phyloP scores from a whole-genome alignment of 2,329 filamentous ascomycete species.

The Lecanicillium sp. region DNA sequence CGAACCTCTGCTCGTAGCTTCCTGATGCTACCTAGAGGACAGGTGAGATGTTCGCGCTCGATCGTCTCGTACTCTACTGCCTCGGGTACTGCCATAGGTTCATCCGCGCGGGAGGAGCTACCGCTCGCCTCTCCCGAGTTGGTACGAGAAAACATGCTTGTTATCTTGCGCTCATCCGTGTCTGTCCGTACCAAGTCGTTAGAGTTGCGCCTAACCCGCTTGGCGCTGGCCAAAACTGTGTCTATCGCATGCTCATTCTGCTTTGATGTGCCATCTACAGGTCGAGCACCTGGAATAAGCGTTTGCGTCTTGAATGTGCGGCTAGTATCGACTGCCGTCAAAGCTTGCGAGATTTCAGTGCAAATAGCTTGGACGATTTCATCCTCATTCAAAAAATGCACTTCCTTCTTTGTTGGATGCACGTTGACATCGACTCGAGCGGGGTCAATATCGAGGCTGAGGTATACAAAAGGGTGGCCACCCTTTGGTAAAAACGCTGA shows the following conservation, averaged over 20 bases:
- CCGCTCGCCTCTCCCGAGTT: slow-evolving; percentile 24
- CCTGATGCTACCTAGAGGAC: slow-evolving; percentile 78
- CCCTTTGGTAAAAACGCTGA: slow-evolving; percentile 83
- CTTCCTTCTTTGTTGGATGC: slow-evolving; percentile 93
- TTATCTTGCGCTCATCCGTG: slow-evolving; percentile 85
- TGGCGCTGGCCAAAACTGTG: slow-evolving; percentile 30
- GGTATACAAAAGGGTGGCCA: slow-evolving; percentile 87
- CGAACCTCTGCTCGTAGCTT: slow-evolving; percentile 76
- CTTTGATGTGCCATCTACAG: slow-evolving; percentile 23
- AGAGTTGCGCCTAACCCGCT: slow-evolving; percentile 35
- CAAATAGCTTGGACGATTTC: slow-evolving; percentile 88
- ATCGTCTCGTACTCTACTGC: slow-evolving; percentile 64
- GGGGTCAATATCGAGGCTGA: slow-evolving; percentile 89
- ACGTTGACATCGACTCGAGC: slow-evolving; percentile 93
- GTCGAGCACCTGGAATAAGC: slow-evolving; percentile 62
- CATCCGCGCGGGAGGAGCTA: slow-evolving; percentile 22
- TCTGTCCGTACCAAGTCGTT: slow-evolving; percentile 91
- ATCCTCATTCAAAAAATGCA: slow-evolving; percentile 96
- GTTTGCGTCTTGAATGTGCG: slow-evolving; percentile 93
- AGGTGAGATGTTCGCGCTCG: slow-evolving; percentile 62
- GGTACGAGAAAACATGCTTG: slow-evolving; percentile 75
- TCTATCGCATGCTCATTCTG: slow-evolving; percentile 24
- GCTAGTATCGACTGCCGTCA: slow-evolving; percentile 86
- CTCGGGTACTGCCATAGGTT: slow-evolving; percentile 35
- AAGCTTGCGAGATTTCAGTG: slow-evolving; percentile 66